These are phyloP conservation scores for Pseudisothecium myosuroides DNA, from an alignment of 225 moss, liverwort and hornwort genomes.

Conservation along the genomic window DNA sequence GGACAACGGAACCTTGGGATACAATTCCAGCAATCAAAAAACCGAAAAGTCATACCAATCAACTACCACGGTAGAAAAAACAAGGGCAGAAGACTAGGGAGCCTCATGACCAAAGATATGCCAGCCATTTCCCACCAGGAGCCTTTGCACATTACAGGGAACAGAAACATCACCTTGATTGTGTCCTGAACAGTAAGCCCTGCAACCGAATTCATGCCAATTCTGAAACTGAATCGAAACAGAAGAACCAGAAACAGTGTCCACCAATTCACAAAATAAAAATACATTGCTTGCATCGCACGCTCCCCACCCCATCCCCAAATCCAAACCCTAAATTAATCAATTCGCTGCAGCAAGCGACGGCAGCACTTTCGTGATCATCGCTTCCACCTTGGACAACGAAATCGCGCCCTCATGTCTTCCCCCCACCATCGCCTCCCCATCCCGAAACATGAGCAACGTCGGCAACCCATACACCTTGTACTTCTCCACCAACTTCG, in stretches of 20 bases:
- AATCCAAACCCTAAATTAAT: neutral
- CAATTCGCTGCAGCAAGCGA: conserved; percentile 43
- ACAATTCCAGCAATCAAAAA: too few relatives aligned
- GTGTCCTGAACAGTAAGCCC: neutral
- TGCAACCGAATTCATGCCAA: too few relatives aligned
- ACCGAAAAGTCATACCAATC: too few relatives aligned
- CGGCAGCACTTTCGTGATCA: conserved; percentile 50
- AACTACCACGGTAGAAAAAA: too few relatives aligned
- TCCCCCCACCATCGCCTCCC: conserved; percentile 38
- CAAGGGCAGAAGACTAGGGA: too few relatives aligned
- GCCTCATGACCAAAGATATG: too few relatives aligned
- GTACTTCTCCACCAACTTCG: conserved; percentile 52
- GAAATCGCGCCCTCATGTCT: conserved; percentile 75
- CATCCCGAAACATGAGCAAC: conserved; percentile 57
- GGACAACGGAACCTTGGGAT: too few relatives aligned
- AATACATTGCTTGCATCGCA: neutral
- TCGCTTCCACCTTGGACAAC: conserved; percentile 45
- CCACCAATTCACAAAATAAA: neutral
- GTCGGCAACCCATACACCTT: conserved; percentile 90
- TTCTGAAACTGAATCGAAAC: neutral
- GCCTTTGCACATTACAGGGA: neutral
- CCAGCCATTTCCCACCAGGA: too few relatives aligned
- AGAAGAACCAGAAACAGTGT: neutral
- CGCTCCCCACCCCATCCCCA: neutral
- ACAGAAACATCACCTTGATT: neutral